phyloP scores from a whole-genome alignment of 352 stramenopile species.

The Phytophthora hybrid region DNA sequence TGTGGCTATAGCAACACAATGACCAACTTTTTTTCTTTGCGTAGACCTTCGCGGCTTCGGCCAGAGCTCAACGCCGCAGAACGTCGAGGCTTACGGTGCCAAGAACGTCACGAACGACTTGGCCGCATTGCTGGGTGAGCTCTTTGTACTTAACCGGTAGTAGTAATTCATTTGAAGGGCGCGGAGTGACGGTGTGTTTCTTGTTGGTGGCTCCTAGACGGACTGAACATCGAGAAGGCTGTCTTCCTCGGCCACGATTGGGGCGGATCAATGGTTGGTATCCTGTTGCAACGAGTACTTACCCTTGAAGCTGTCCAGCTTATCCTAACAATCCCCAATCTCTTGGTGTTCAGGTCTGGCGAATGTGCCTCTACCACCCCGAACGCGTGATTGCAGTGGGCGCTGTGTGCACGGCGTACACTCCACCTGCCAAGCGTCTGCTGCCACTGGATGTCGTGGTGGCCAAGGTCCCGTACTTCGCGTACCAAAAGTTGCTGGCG shows the following conservation, averaged over 20 bases:
- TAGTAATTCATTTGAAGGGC: no score
- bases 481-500: constrained; percentile 70
- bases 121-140: constrained; percentile 54
- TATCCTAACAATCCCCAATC: not conserved
- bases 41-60: constrained; percentile 72
- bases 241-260: constrained; percentile 84
- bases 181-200: no score
- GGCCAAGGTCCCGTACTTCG: constrained; percentile 60
- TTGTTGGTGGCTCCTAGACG: constrained; percentile 39
- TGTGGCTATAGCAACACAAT: not conserved
- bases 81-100: constrained; percentile 58
- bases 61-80: constrained; percentile 56
- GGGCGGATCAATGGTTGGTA: constrained; percentile 54
- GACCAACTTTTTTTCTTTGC: not conserved
- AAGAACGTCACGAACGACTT: constrained; percentile 72
- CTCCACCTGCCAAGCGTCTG: constrained; percentile 47
- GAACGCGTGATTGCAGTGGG: constrained; percentile 62
- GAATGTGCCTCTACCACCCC: constrained; percentile 75
- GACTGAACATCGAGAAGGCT: constrained; percentile 67
- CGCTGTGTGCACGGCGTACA: constrained; percentile 79
- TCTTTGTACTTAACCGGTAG: not conserved
- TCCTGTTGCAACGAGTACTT: not conserved
- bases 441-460: constrained; percentile 56
- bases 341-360: constrained; percentile 47
- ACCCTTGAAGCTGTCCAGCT: not conserved